A percentile compares a stretch with the other conserved stretches of the same genome.
Conservation (phyloP, 257 asterid species). For the Scutellaria baicalensis region DNA sequence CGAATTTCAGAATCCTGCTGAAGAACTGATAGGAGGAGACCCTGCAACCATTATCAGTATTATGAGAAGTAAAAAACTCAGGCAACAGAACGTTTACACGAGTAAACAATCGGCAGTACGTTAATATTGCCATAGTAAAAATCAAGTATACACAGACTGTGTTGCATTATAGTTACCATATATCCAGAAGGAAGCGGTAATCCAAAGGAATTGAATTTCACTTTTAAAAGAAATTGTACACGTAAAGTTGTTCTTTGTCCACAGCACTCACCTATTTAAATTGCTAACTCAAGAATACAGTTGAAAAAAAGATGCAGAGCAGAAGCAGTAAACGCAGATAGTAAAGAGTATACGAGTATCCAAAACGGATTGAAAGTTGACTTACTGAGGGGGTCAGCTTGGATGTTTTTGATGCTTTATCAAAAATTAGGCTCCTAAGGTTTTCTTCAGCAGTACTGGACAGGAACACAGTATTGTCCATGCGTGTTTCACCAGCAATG, state of each 20-base stretch:
- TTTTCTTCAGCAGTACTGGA: constrained; percentile 68
- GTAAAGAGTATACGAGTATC: neutral
- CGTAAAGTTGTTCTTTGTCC: neutral
- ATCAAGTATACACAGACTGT: neutral
- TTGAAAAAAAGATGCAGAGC: neutral
- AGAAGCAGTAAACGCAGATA: neutral
- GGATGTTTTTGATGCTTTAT: constrained; percentile 64
- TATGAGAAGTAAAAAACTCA: neutral
- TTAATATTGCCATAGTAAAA: neutral
- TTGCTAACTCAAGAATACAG: neutral
- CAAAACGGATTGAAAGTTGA: constrained; percentile 1
- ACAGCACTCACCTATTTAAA: constrained; percentile 4
- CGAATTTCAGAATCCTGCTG: constrained; percentile 90
- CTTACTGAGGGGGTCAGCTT: constrained; percentile 90
- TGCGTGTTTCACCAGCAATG: constrained; percentile 77
- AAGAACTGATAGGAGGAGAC: constrained; percentile 75
- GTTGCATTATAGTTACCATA: neutral
- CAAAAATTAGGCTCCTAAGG: constrained; percentile 62
- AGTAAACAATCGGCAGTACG: neutral
- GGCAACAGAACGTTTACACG: neutral
- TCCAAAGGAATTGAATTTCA: neutral
- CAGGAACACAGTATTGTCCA: constrained; percentile 37
- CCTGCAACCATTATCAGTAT: constrained; percentile 48
- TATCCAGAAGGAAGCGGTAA: neutral
- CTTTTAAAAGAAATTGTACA: neutral